These are phyloP conservation scores for Spinellus fusiger DNA, from an alignment of 192 early-diverging fungal genomes.

Conservation along the genomic window DNA sequence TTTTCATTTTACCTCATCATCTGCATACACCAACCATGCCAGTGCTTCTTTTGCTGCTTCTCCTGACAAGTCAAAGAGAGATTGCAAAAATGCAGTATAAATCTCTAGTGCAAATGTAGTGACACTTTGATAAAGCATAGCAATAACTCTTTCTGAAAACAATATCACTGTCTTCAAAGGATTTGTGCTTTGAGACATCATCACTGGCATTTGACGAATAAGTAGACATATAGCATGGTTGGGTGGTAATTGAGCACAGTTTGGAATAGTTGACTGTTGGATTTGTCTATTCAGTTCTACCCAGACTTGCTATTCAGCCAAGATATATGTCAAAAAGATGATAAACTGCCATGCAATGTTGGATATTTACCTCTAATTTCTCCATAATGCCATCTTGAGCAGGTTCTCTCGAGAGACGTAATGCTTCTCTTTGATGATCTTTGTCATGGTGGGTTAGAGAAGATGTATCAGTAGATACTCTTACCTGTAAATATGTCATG, in stretches of 20 bases:
- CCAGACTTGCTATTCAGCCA: slow-evolving; percentile 21
- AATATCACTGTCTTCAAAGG: slow-evolving; percentile 73
- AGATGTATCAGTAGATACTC: too few species aligned
- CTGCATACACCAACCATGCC: slow-evolving; percentile 87
- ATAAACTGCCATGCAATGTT: background rate
- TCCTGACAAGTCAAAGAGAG: slow-evolving; percentile 77
- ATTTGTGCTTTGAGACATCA: slow-evolving; percentile 57
- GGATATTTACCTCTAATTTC: background rate
- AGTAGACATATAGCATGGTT: slow-evolving; percentile 72
- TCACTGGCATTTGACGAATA: slow-evolving; percentile 64
- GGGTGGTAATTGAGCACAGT: slow-evolving; percentile 61
- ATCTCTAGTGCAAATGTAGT: slow-evolving; percentile 68
- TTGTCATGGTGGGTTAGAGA: too few species aligned
- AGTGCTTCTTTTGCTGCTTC: slow-evolving; percentile 77
- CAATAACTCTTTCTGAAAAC: slow-evolving; percentile 83
- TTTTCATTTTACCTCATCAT: slow-evolving; percentile 63
- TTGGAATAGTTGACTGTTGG: slow-evolving; percentile 35
- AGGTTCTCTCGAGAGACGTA: background rate
- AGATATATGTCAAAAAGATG: background rate
- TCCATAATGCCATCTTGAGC: background rate
- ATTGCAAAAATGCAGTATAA: slow-evolving; percentile 74
- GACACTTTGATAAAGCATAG: slow-evolving; percentile 72
- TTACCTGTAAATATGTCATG: background rate
- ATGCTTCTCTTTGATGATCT: background rate
- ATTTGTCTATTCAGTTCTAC: slow-evolving; percentile 75